Conservation (phyloP, 2,329 filamentous ascomycete genomes). For the Pezicula radicicola region DNA sequence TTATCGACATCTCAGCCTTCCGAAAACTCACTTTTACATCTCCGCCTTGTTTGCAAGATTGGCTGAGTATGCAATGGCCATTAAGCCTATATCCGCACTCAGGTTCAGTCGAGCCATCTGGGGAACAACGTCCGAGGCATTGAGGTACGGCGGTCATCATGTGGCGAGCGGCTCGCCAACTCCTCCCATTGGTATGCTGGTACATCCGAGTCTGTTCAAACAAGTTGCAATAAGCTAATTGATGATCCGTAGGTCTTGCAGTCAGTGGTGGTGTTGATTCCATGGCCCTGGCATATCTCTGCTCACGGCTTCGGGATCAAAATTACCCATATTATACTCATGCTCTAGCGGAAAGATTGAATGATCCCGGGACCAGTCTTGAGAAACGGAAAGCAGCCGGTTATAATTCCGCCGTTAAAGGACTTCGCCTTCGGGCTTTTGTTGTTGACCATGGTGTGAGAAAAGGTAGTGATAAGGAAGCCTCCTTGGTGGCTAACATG, state of each 20-base stretch:
- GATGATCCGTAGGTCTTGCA: conserved; percentile 57
- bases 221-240: not conserved
- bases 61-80: too few relatives aligned
- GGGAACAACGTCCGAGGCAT: not conserved
- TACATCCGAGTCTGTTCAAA: not conserved
- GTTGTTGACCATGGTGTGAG: conserved; percentile 59
- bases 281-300: conserved; percentile 88
- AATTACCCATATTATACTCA: too few relatives aligned
- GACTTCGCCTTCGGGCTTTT: conserved; percentile 43
- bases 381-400: too few relatives aligned
- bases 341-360: too few relatives aligned
- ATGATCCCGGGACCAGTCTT: too few relatives aligned
- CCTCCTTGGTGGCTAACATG: conserved; percentile 39
- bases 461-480: conserved; percentile 49
- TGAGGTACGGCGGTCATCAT: not conserved
- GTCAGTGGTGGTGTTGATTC: conserved; percentile 94
- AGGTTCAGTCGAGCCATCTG: not conserved
- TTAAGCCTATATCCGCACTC: not conserved
- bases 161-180: not conserved
- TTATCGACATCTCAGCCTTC: too few relatives aligned
- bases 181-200: not conserved
- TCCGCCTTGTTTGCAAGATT: too few relatives aligned
- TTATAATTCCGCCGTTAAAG: not conserved
- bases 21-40: too few relatives aligned
- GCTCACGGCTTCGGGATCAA: conserved; percentile 33